These are phyloP conservation scores for Aegle marmelos DNA, from an alignment of 345 rosid species.

Conservation along the genomic window DNA sequence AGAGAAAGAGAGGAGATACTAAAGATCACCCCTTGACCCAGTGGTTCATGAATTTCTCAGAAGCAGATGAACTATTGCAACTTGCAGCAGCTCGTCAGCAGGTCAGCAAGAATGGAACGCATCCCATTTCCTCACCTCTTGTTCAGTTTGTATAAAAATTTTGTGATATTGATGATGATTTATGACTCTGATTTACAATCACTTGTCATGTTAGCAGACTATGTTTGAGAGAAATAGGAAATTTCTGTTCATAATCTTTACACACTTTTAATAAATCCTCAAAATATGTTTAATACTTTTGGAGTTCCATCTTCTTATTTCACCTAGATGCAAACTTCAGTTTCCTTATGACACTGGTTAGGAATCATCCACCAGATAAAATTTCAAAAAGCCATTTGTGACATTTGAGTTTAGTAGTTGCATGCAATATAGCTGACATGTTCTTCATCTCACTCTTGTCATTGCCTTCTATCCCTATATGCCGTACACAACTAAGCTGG, in stretches of 20 bases:
- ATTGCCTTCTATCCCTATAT: neutral
- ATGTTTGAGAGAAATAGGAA: neutral
- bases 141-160: neutral
- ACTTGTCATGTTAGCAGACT: neutral
- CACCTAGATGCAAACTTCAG: neutral
- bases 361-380: neutral
- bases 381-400: neutral
- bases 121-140: neutral
- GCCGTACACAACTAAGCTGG: neutral
- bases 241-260: neutral
- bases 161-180: neutral
- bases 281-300: neutral
- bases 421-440: neutral
- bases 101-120: constrained; percentile 29
- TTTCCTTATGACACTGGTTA: neutral
- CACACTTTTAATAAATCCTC: neutral
- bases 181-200: neutral
- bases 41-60: constrained; percentile 65
- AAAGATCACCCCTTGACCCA: constrained; percentile 57
- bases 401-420: neutral
- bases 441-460: neutral
- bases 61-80: constrained; percentile 67
- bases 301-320: neutral
- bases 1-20: constrained; percentile 55
- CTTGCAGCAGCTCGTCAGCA: constrained; percentile 75